Percentiles rank a stretch among this genome's conserved stretches.
phyloP scores from a whole-genome alignment of 164 flowering plant species.

The Protea cynaroides region DNA sequence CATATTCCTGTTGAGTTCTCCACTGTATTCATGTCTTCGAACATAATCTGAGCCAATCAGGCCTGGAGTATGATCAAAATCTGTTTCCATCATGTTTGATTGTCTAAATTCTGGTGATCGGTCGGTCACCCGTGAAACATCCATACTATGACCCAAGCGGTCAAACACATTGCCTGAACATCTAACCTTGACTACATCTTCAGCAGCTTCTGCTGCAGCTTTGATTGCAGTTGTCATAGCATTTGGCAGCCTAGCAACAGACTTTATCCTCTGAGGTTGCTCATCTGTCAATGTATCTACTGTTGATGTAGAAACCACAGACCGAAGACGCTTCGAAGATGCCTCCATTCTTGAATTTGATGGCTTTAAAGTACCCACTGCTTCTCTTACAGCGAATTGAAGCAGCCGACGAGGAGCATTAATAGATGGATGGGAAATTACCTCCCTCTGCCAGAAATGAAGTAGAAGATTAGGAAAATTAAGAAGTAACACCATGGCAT shows the following conservation, averaged over 20 bases:
- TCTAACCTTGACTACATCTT: constrained; percentile 58
- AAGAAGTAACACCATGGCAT: not conserved
- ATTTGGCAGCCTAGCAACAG: constrained; percentile 51
- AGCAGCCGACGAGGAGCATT: constrained; percentile 74
- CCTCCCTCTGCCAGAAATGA: constrained; percentile 43
- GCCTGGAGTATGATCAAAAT: constrained; percentile 19
- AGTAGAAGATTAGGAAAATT: constrained; percentile 9
- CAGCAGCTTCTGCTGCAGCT: constrained; percentile 89
- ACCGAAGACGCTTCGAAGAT: constrained; percentile 66
- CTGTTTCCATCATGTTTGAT: constrained; percentile 23
- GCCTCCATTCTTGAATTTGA: constrained; percentile 37
- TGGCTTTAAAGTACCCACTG: constrained; percentile 54
- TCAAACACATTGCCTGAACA: constrained; percentile 71
- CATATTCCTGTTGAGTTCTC: constrained; percentile 24
- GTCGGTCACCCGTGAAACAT: constrained; percentile 22
- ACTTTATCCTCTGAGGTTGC: constrained; percentile 37
- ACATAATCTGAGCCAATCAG: constrained; percentile 12
- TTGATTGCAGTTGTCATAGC: constrained; percentile 60
- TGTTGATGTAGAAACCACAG: constrained; percentile 66
- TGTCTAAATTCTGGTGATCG: constrained; percentile 19
- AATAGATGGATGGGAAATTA: constrained; percentile 27
- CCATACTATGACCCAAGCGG: constrained; percentile 53
- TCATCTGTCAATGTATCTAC: constrained; percentile 31
- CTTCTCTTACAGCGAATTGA: constrained; percentile 94
- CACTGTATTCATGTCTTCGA: constrained; percentile 25